A percentile compares a stretch with the other conserved stretches of the same genome.
Evolutionary conservation across 495 filamentous ascomycete species (phyloP).

Genomic region (Endocarpon pusillum): DNA sequence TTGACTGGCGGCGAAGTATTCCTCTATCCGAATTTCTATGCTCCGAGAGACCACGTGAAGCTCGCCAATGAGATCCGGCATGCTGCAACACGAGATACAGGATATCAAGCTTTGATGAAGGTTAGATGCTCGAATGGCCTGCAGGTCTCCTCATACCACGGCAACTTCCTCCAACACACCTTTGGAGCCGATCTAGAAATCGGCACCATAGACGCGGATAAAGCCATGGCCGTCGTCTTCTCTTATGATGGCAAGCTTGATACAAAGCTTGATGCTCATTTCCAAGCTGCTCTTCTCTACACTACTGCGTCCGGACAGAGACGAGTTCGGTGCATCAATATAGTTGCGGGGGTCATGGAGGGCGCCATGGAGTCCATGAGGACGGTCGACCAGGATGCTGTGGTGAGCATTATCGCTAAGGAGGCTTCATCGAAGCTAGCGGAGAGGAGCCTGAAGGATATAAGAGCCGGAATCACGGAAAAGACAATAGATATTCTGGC

Average conservation of each 20-base stretch:
- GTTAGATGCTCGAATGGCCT: conserved; percentile 93
- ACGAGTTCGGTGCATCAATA: conserved; percentile 80
- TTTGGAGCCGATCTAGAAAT: conserved; percentile 94
- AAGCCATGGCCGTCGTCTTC: conserved; percentile 82
- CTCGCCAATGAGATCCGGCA: conserved; percentile 76
- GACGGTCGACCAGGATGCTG: conserved; percentile 87
- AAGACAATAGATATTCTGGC: conserved; percentile 91
- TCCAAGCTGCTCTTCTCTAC: conserved; percentile 88
- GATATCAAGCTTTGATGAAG: conserved; percentile 96
- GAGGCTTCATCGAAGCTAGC: conserved; percentile 71
- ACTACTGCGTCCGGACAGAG: conserved; percentile 83
- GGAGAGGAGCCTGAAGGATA: conserved; percentile 69
- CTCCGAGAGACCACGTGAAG: conserved; percentile 66
- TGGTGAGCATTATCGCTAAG: conserved; percentile 74
- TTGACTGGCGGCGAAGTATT: conserved; percentile 83
- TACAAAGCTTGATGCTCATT: conserved; percentile 89
- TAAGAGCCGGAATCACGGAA: conserved; percentile 69
- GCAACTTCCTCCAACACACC: conserved; percentile 89
- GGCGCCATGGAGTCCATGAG: conserved; percentile 69
- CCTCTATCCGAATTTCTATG: conserved; percentile 92
- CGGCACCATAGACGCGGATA: conserved; percentile 82
- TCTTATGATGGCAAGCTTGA: conserved; percentile 95
- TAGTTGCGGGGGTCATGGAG: conserved; percentile 82
- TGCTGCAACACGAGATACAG: conserved; percentile 77
- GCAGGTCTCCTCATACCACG: conserved; percentile 83